Evolutionary conservation across 495 filamentous ascomycete species (phyloP), one percentile per base, ranked within the genome.

Genomic region (Chaetomium cochliodes): DNA sequence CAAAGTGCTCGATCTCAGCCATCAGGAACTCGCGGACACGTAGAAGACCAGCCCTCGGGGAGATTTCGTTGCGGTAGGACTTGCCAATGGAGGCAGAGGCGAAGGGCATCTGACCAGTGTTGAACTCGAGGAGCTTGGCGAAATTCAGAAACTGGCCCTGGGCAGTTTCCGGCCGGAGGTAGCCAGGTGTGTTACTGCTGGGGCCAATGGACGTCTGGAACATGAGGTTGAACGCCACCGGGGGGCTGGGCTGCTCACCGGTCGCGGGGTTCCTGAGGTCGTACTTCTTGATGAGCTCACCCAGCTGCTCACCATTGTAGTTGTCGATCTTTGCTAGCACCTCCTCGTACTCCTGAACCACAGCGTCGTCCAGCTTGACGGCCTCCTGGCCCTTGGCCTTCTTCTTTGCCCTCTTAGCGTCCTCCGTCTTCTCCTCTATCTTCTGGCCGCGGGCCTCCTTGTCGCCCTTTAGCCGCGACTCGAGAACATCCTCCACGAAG

Each of bases 401-500:
- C 64, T 83, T 83, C 77, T 74, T 82, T 76, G 76, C 77, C 72
- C 78, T 77, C 76, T 80, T 80, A 44, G 74, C 70, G 65, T 79
- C 77, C 58, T 79, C 80, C 62, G 84, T 79, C 73, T 92, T 90
- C 61, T 86, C 84, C 65, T 82, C 86, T 2, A 90, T 79, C 75
- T 86, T 88, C 70, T 90, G 79, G 62, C 88, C 88, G 60, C 89
- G 88, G 23, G 90, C 89, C 72, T 89, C 84, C 78, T 90, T 89
- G 77, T 92, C 86, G 54, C 87, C 88, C 78, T 91, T 92, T 55
- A 98, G 77, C 26, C 94, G 83, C 37, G 82, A 75, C 80, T 97
- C 92, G 25, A 98, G 84, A 30, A 96, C 86, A 70, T 96, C 92
- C 80, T 98, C 92, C 42, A 98, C 91, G 67, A 98, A 82, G 78